Conservation (phyloP, 345 rosid genomes). For the Odontarrhena argentea region DNA sequence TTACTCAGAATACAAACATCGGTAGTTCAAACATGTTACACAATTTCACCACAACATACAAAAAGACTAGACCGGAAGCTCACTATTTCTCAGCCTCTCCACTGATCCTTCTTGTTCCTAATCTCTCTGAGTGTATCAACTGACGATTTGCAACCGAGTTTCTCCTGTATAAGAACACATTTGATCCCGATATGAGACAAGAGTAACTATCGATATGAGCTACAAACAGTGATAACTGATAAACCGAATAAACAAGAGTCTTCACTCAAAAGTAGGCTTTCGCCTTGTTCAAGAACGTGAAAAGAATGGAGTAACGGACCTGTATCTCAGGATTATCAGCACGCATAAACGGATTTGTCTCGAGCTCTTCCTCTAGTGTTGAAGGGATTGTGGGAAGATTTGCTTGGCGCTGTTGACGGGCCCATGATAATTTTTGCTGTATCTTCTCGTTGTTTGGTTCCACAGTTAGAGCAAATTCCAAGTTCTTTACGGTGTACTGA, state of each 20-base stretch:
- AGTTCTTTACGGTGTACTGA: constrained; percentile 90
- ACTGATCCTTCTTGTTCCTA: constrained; percentile 68
- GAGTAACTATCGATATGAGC: constrained; percentile 12
- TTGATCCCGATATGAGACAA: background rate
- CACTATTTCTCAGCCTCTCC: constrained; percentile 57
- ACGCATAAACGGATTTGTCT: constrained; percentile 88
- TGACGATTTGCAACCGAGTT: constrained; percentile 59
- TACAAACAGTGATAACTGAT: constrained; percentile 7
- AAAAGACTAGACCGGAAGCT: constrained; percentile 11
- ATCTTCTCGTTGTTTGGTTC: constrained; percentile 73
- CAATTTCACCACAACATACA: constrained; percentile 14
- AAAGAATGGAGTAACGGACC: background rate
- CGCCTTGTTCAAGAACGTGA: constrained; percentile 5
- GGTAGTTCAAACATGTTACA: constrained; percentile 5
- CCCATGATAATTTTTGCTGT: constrained; percentile 79
- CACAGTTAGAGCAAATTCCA: constrained; percentile 76
- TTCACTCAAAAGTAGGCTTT: background rate
- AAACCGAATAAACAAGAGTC: constrained; percentile 1
- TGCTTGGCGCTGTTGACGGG: constrained; percentile 67
- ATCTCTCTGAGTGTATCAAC: constrained; percentile 67
- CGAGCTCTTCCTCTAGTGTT: constrained; percentile 79
- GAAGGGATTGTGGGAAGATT: constrained; percentile 86
- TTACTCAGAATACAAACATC: constrained; percentile 3
- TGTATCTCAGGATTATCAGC: constrained; percentile 59
- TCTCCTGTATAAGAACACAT: constrained; percentile 48